Percentiles rank a stretch among this genome's conserved stretches.
phyloP scores from a whole-genome alignment of 1,139 yeast species.

The Yamadazyma buinensis region DNA sequence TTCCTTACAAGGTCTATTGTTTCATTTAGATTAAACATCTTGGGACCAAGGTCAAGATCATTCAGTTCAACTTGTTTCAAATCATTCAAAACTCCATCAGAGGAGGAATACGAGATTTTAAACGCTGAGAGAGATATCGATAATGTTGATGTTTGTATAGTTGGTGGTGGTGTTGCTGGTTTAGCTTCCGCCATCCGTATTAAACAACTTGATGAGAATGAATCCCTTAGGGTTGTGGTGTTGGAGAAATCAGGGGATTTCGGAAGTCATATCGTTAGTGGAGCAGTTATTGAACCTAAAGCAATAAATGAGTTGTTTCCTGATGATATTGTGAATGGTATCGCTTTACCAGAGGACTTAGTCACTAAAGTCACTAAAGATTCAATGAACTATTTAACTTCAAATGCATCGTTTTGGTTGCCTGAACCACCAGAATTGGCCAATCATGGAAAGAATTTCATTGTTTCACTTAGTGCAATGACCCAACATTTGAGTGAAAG shows the following conservation, averaged over 20 bases:
- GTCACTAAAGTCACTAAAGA: conserved; percentile 71
- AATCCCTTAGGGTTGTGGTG: conserved; percentile 75
- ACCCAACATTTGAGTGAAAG: conserved; percentile 79
- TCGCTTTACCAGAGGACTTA: conserved; percentile 72
- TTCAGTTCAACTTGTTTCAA: too few species aligned
- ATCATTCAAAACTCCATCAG: too few species aligned
- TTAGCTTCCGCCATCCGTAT: conserved; percentile 86
- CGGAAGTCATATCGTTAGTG: conserved; percentile 89
- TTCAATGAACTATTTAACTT: conserved; percentile 64
- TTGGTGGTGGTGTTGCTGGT: conserved; percentile 98
- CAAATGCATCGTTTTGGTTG: conserved; percentile 55
- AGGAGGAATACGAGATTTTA: conserved; percentile 45
- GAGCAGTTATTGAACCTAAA: conserved; percentile 89
- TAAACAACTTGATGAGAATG: conserved; percentile 81
- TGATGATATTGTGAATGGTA: conserved; percentile 52
- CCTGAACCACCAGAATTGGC: conserved; percentile 94
- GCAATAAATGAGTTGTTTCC: conserved; percentile 86
- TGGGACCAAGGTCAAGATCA: neutral
- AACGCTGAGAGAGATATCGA: conserved; percentile 73
- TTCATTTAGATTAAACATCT: too few species aligned
- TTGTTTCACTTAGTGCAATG: conserved; percentile 78
- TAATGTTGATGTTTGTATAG: conserved; percentile 87
- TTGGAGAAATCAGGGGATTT: conserved; percentile 90
- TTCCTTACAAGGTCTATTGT: too few species aligned
- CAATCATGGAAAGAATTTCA: conserved; percentile 76